Evolutionary conservation across 805 yeast species (phyloP).

Genomic region (Naumovozyma castellii): DNA sequence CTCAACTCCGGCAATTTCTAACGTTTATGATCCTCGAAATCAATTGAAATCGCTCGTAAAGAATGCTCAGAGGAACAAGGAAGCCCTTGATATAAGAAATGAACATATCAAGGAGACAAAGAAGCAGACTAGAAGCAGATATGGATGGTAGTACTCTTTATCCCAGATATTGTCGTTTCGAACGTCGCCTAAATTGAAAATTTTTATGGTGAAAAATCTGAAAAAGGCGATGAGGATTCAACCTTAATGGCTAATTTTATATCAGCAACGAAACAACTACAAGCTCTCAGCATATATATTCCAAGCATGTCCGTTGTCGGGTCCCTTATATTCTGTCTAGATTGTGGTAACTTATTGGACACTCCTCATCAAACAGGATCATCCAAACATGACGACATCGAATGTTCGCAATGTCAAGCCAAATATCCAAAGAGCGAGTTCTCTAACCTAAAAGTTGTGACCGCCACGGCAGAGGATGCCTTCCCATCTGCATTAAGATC

Average conservation of each 20-base stretch:
- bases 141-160: slow-evolving; percentile 13
- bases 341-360: slow-evolving; percentile 85
- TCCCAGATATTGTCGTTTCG: neutral
- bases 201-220: neutral
- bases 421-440: slow-evolving; percentile 37
- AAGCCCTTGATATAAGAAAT: slow-evolving; percentile 11
- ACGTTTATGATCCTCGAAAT: slow-evolving; percentile 13
- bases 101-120: slow-evolving; percentile 10
- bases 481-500: slow-evolving; percentile 79
- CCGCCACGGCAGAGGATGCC: slow-evolving; percentile 83
- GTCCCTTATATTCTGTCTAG: slow-evolving; percentile 83
- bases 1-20: slow-evolving; percentile 12
- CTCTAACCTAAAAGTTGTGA: slow-evolving; percentile 73
- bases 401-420: slow-evolving; percentile 46
- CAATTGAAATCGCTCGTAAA: slow-evolving; percentile 15
- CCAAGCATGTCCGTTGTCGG: slow-evolving; percentile 97
- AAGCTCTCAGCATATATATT: too few species aligned
- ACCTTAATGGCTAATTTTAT: neutral
- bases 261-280: too few species aligned
- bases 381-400: slow-evolving; percentile 33
- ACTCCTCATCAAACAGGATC: slow-evolving; percentile 38
- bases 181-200: neutral
- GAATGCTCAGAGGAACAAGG: slow-evolving; percentile 14
- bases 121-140: slow-evolving; percentile 11
- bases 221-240: neutral